These are phyloP conservation scores for Talaromyces piceae DNA, from an alignment of 2,329 filamentous ascomycete species.

Conservation along the genomic window DNA sequence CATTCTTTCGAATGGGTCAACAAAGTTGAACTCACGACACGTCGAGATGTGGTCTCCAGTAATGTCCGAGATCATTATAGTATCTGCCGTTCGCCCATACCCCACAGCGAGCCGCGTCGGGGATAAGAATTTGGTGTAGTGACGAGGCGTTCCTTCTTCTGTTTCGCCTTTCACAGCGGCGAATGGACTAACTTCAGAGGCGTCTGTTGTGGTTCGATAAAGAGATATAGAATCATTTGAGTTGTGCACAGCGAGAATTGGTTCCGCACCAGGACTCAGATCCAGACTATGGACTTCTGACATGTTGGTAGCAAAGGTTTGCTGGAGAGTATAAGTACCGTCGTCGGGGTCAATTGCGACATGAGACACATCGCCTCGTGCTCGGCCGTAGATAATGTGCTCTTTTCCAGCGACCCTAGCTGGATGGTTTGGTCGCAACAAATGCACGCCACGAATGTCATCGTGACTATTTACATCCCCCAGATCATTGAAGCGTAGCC, in stretches of 20 bases:
- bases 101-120: constrained; percentile 46
- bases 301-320: constrained; percentile 39
- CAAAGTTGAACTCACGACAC: constrained; percentile 30
- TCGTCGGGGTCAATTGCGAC: constrained; percentile 29
- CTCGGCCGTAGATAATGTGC: constrained; percentile 49
- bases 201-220: constrained; percentile 34
- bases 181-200: constrained; percentile 30
- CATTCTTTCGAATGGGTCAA: constrained; percentile 9
- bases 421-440: constrained; percentile 41
- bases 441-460: constrained; percentile 52
- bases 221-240: constrained; percentile 42
- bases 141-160: constrained; percentile 28
- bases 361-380: constrained; percentile 45
- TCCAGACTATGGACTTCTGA: constrained; percentile 42
- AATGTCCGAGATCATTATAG: constrained; percentile 46
- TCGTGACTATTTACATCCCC: constrained; percentile 47
- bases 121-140: constrained; percentile 48
- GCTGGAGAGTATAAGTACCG: constrained; percentile 23
- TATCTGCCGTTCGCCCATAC: constrained; percentile 34
- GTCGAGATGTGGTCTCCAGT: constrained; percentile 36
- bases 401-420: constrained; percentile 30
- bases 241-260: constrained; percentile 46
- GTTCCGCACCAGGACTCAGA: constrained; percentile 32
- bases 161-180: constrained; percentile 19
- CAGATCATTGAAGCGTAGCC: constrained; percentile 47